These are phyloP conservation scores for Emergomyces pasteurianus DNA, from an alignment of 2,329 filamentous ascomycete species.

Conservation along the genomic window DNA sequence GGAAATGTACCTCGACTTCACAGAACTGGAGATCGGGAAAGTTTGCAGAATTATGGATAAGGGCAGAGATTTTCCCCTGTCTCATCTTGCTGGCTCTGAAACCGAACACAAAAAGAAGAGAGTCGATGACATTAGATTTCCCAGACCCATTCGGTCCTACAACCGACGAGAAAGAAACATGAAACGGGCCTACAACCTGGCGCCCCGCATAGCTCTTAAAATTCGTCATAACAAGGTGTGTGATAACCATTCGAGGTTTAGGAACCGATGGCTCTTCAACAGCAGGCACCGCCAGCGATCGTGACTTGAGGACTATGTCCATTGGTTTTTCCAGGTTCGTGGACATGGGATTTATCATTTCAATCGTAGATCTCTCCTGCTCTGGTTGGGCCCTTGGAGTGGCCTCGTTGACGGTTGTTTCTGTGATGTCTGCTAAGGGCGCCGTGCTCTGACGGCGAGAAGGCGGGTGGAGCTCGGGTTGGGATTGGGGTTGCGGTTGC, in stretches of 20 bases:
- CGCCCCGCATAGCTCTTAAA: slow-evolving; percentile 98
- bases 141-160: slow-evolving; percentile 96
- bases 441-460: slow-evolving; percentile 31
- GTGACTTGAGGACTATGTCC: slow-evolving; percentile 84
- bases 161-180: slow-evolving; percentile 92
- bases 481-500: slow-evolving; percentile 21
- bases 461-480: slow-evolving; percentile 21
- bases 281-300: slow-evolving; percentile 52
- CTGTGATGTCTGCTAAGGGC: slow-evolving; percentile 64
- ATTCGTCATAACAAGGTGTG: slow-evolving; percentile 81
- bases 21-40: slow-evolving; percentile 78
- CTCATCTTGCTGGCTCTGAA: slow-evolving; percentile 99
- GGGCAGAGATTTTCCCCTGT: slow-evolving; percentile 92
- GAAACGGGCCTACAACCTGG: slow-evolving; percentile 93
- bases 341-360: slow-evolving; percentile 64
- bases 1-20: slow-evolving; percentile 93
- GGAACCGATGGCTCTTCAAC: slow-evolving; percentile 64
- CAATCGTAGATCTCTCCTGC: slow-evolving; percentile 40
- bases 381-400: slow-evolving; percentile 30
- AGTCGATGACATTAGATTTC: slow-evolving; percentile 98
- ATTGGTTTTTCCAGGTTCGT: slow-evolving; percentile 77
- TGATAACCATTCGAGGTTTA: slow-evolving; percentile 83
- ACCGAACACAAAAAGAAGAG: slow-evolving; percentile 94
- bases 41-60: slow-evolving; percentile 93
- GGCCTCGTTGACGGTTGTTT: slow-evolving; percentile 31